These are phyloP conservation scores for Chloris gayana DNA, from an alignment of 176 grass and related monocot species.

Conservation along the genomic window DNA sequence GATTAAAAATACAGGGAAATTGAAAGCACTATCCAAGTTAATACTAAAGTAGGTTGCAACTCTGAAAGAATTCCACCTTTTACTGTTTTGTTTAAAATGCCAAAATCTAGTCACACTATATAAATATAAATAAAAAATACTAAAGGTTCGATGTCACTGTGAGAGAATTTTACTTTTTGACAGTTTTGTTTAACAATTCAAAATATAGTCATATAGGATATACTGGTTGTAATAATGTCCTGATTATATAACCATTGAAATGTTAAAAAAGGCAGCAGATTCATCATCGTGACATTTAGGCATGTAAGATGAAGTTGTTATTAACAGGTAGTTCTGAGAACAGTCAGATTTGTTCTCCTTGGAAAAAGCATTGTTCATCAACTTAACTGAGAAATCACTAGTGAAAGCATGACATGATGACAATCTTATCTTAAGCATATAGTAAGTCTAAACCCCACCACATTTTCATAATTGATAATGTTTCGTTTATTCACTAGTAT, in stretches of 20 bases:
- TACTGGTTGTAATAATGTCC: neutral
- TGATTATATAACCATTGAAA: neutral
- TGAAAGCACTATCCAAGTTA: neutral
- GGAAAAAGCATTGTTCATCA: neutral
- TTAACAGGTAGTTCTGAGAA: neutral
- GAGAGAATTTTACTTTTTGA: neutral
- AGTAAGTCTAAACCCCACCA: neutral
- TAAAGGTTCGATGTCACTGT: neutral
- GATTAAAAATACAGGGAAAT: neutral
- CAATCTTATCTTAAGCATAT: neutral
- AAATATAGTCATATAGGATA: slow-evolving; percentile 1
- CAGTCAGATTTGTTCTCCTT: neutral
- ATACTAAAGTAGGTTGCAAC: neutral
- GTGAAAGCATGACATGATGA: neutral
- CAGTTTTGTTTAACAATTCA: slow-evolving; percentile 12
- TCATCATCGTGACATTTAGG: neutral
- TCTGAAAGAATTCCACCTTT: neutral
- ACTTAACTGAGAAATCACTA: slow-evolving; percentile 12
- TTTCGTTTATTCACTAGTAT: neutral
- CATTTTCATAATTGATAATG: neutral
- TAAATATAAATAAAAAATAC: neutral
- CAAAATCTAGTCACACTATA: neutral
- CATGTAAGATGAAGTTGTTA: neutral
- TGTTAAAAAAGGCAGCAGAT: neutral
- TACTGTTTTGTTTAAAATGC: slow-evolving; percentile 8